Base-by-base conservation (phyloP, 2,329 filamentous ascomycete species). In the Pseudogymnoascus sp. region DNA sequence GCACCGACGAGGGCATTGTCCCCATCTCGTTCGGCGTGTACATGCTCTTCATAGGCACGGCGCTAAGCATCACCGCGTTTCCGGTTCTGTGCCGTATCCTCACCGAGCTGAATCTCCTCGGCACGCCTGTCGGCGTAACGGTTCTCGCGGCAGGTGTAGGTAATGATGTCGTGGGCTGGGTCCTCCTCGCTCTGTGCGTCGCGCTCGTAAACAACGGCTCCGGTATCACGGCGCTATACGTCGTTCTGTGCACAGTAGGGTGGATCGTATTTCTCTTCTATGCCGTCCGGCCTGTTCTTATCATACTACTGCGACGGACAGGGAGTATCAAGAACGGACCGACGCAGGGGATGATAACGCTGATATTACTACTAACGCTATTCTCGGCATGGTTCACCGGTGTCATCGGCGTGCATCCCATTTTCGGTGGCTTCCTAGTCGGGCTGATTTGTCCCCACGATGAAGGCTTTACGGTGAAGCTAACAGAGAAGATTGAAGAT, bases 401-500 rank as follows among this genome's bases (percentile, higher is more conserved):
- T 60, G 88, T 94, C 62, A 96, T 97, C 68, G 92, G 92, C 52
- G 85, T 96, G 1, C 92, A 97, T 71, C 83, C 92, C 60, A 96
- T 97, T 70, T 97, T 97, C 68, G 92, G 92, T 64, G 69, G 39
- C 2, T 97, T 97, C 71, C 78, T 96, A 61, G 83, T 92, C 39
- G 92, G 92, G 1, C 72, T 97, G 23, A 94, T 97, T 61, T 91
- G 91, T 66, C 92, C 92, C 0, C 91, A 94, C 68, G 89, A 95
- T 61, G 88, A 89, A 56, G 89, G 91, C 26, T 95, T 96, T 69
- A 88, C 90, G 19, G 94, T 96, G 73, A 92, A 92, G 65, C 77
- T 96, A 38, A 94, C 90, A 0, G 91, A 96, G 70, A 96, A 96
- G 77, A 86, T 97, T 61, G 92, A 97, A 71, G 92, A 97, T 79